Conservation (phyloP, 805 yeast genomes). For the Millerozyma acaciae region DNA sequence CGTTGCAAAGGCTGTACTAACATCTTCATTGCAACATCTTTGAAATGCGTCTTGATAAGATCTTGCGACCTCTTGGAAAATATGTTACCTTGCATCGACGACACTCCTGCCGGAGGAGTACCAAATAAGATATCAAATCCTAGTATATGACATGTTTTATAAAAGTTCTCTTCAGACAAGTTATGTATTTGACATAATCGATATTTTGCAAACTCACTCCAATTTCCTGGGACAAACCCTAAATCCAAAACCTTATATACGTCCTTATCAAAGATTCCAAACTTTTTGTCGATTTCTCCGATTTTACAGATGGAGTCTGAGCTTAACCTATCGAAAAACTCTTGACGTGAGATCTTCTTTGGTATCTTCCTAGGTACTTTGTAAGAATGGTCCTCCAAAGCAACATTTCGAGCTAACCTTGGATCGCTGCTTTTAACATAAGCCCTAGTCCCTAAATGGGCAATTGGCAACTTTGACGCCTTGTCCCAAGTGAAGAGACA, state of each 20-base stretch:
- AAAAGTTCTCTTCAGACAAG: constrained; percentile 22
- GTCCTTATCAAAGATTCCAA: constrained; percentile 19
- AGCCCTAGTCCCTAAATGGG: no score
- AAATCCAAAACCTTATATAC: constrained; percentile 34
- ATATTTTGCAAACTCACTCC: constrained; percentile 30
- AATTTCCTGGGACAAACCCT: constrained; percentile 41
- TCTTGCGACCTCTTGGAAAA: constrained; percentile 44
- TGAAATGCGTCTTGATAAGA: constrained; percentile 22
- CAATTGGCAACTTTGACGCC: no score
- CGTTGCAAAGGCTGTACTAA: constrained; percentile 1
- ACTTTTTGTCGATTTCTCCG: constrained; percentile 25
- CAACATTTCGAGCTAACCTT: no score
- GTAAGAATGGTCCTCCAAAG: no score
- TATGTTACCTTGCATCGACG: constrained; percentile 85
- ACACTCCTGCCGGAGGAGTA: constrained; percentile 76
- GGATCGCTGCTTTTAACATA: no score
- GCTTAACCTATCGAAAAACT: constrained; percentile 21
- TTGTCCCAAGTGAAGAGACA: no score
- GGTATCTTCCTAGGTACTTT: no score
- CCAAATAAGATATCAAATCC: constrained; percentile 63
- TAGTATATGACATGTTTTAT: constrained; percentile 29
- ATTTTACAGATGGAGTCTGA: constrained; percentile 23
- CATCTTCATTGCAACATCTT: constrained; percentile 21
- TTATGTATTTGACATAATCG: constrained; percentile 25
- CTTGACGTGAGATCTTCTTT: constrained; percentile 18